Evolutionary conservation across 2,329 filamentous ascomycete species (phyloP).

Genomic region (Byssochlamys sp.): DNA sequence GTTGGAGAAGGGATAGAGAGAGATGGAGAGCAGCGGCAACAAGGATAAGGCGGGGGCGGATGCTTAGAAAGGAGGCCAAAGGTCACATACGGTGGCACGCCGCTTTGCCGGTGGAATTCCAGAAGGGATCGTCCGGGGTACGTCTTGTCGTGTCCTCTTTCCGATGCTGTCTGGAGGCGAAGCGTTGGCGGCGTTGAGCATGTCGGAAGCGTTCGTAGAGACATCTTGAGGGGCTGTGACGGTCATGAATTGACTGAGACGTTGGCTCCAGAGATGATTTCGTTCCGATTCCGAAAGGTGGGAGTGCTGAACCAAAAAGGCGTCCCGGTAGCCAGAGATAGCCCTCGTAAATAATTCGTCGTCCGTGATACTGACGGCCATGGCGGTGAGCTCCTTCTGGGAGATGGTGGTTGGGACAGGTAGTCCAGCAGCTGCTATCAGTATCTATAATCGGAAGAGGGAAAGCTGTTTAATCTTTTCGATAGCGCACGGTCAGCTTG

Average conservation of each 20-base stretch:
- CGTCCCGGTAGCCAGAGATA: conserved; percentile 33
- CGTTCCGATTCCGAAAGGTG: conserved; percentile 33
- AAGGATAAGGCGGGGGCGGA: conserved; percentile 11
- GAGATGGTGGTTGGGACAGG: conserved; percentile 4
- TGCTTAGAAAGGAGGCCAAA: conserved; percentile 19
- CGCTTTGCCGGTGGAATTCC: conserved; percentile 32
- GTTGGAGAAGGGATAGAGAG: conserved; percentile 12
- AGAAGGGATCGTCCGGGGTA: conserved; percentile 30
- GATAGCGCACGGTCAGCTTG: not conserved
- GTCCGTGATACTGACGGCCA: conserved; percentile 27
- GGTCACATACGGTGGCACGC: conserved; percentile 38
- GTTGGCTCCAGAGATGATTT: conserved; percentile 32
- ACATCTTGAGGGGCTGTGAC: not conserved
- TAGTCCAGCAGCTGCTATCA: conserved; percentile 20
- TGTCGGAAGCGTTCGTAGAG: conserved; percentile 5
- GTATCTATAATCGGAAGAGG: conserved; percentile 9
- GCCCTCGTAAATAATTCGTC: conserved; percentile 32
- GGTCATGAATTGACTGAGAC: conserved; percentile 30
- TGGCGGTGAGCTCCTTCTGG: conserved; percentile 14
- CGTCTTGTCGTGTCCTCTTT: conserved; percentile 35
- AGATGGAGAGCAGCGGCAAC: conserved; percentile 12
- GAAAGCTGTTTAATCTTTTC: not conserved
- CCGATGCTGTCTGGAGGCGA: conserved; percentile 25
- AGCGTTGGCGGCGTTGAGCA: conserved; percentile 7
- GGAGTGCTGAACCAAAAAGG: conserved; percentile 32